Evolutionary conservation across 1,284 basidiomycete genomes (phyloP).

Genomic region (Trichosporon sp.): DNA sequence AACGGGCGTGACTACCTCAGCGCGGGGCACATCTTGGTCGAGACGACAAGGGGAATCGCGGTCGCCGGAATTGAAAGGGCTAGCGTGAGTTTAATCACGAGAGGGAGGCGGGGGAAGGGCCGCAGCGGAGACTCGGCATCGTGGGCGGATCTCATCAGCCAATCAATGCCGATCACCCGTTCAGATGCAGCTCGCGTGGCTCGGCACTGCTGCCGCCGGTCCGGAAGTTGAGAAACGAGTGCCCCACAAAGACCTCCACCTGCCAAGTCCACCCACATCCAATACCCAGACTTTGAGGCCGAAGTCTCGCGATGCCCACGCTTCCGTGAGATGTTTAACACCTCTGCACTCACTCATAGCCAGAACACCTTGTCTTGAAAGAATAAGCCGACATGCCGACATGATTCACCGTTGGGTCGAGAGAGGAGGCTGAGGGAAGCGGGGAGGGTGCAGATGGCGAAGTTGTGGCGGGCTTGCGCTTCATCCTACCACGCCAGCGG

Average conservation of each 20-base stretch:
- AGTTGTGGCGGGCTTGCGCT: too few relatives aligned
- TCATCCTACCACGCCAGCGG: too few relatives aligned
- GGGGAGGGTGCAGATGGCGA: too few relatives aligned
- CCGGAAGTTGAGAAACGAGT: not conserved
- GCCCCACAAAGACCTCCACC: not conserved
- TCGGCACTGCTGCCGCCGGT: not conserved
- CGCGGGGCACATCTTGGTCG: not conserved
- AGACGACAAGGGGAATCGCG: not conserved
- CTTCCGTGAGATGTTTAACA: not conserved
- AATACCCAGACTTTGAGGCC: not conserved
- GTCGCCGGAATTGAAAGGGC: not conserved
- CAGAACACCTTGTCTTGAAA: not conserved
- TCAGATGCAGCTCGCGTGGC: slow-evolving; percentile 9
- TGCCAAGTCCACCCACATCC: not conserved
- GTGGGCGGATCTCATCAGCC: not conserved
- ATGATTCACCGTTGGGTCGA: not conserved
- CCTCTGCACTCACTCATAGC: not conserved
- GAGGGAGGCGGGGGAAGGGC: not conserved
- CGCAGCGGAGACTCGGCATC: not conserved
- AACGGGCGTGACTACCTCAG: slow-evolving; percentile 3
- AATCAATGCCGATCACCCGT: slow-evolving; percentile 7
- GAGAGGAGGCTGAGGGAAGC: too few relatives aligned
- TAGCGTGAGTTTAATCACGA: slow-evolving; percentile 5
- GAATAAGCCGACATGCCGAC: not conserved
- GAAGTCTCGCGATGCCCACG: not conserved